Conservation (phyloP, 2,329 filamentous ascomycete genomes). For the Colletotrichum siamense region DNA sequence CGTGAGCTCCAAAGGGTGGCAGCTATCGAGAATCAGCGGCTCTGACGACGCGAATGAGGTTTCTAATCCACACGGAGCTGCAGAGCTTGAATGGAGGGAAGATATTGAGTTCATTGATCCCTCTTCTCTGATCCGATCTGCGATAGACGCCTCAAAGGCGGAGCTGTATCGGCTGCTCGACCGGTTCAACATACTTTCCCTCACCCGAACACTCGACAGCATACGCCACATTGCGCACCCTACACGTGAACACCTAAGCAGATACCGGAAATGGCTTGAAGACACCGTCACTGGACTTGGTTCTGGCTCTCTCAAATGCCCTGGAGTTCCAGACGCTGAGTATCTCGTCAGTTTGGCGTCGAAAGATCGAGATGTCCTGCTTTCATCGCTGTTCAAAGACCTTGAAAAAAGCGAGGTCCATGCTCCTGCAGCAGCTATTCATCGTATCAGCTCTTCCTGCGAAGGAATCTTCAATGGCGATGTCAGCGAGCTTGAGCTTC, state of each 20-base stretch:
- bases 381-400: background rate
- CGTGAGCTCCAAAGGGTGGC: slow-evolving; percentile 4
- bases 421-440: background rate
- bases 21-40: background rate
- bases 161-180: background rate
- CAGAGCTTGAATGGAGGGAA: background rate
- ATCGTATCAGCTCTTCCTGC: slow-evolving; percentile 1
- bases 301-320: background rate
- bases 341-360: background rate
- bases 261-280: background rate
- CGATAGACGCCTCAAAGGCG: background rate
- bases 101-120: background rate
- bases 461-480: slow-evolving; percentile 22
- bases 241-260: background rate
- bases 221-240: background rate
- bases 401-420: background rate
- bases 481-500: slow-evolving; percentile 19
- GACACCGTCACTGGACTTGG: background rate
- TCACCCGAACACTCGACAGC: background rate
- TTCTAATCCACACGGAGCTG: background rate
- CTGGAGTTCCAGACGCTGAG: background rate
- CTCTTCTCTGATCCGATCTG: background rate
- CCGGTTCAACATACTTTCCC: background rate
- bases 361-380: background rate
- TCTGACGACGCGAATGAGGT: background rate